A percentile compares a stretch with the other conserved stretches of the same genome.
These are phyloP conservation scores for Periconia sp. DNA, from an alignment of 2,329 filamentous ascomycete genomes.

Conservation along the genomic window DNA sequence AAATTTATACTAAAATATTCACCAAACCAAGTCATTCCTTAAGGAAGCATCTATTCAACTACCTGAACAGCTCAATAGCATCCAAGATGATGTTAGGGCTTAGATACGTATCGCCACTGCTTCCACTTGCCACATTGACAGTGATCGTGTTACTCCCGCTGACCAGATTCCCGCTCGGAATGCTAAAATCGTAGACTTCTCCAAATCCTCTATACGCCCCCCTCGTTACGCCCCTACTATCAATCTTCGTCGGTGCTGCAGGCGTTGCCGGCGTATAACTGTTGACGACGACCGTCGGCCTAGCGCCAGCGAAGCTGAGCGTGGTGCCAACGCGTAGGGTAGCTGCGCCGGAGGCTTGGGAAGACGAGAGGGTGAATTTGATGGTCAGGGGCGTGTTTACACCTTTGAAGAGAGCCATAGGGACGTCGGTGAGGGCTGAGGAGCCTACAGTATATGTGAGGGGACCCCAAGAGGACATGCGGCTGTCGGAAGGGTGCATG, in stretches of 20 bases:
- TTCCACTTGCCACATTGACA: constrained; percentile 65
- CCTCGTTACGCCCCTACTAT: constrained; percentile 69
- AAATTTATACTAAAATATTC: too few relatives aligned
- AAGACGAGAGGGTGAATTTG: constrained; percentile 61
- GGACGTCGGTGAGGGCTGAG: constrained; percentile 60
- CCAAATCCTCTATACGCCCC: constrained; percentile 69
- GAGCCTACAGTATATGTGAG: constrained; percentile 67
- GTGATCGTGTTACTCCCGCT: constrained; percentile 68
- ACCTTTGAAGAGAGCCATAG: constrained; percentile 70
- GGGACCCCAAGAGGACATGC: constrained; percentile 68
- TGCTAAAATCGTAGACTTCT: constrained; percentile 67
- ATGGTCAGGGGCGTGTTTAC: constrained; percentile 67
- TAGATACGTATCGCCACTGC: constrained; percentile 60
- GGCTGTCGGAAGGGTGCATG: constrained; percentile 71
- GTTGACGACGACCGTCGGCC: constrained; percentile 65
- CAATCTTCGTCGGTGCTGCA: constrained; percentile 65
- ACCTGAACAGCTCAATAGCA: constrained; percentile 42
- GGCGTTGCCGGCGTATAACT: constrained; percentile 57
- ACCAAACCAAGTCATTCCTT: too few relatives aligned
- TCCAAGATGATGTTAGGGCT: constrained; percentile 60
- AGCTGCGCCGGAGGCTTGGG: constrained; percentile 56
- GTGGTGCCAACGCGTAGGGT: constrained; percentile 71
- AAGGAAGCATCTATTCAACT: too few relatives aligned
- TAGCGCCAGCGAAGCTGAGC: constrained; percentile 64
- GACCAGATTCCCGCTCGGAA: constrained; percentile 65